phyloP scores from a whole-genome alignment of 441 rosid genomes.

The Adansonia gregorii region DNA sequence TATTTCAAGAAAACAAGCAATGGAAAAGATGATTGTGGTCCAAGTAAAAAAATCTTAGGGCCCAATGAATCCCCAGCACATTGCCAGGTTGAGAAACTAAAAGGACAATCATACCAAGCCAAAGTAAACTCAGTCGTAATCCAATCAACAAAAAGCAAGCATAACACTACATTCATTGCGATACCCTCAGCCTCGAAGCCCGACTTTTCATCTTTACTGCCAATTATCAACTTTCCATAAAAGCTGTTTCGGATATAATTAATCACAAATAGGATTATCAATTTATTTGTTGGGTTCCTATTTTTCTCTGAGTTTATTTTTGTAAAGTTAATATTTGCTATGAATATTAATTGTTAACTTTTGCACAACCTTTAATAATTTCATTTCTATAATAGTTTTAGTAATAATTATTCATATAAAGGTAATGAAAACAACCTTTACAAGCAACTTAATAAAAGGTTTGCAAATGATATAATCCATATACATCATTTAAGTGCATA shows the following conservation, averaged over 20 bases:
- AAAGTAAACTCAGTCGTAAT: slow-evolving; percentile 1
- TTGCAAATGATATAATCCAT: not conserved
- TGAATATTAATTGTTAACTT: not conserved
- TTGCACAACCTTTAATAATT: not conserved
- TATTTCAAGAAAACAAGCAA: not conserved
- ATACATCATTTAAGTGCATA: not conserved
- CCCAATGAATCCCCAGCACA: not conserved
- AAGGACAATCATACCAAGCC: slow-evolving; percentile 7
- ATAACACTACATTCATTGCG: slow-evolving; percentile 22
- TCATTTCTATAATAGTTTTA: not conserved
- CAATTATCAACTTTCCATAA: slow-evolving; percentile 17
- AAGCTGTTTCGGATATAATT: slow-evolving; percentile 27
- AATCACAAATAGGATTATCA: not conserved
- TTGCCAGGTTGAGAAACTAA: slow-evolving; percentile 16
- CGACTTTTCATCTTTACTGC: slow-evolving; percentile 39
- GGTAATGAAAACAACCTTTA: not conserved
- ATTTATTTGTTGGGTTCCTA: not conserved
- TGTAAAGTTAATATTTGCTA: not conserved
- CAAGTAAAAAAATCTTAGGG: not conserved
- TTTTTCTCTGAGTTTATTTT: not conserved
- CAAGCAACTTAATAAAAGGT: not conserved
- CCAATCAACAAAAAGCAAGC: slow-evolving; percentile 10
- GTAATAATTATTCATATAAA: not conserved
- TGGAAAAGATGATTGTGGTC: not conserved
- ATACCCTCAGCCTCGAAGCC: slow-evolving; percentile 33